These are phyloP conservation scores for Vicia sativa DNA, from an alignment of 306 rosid species.

Conservation along the genomic window DNA sequence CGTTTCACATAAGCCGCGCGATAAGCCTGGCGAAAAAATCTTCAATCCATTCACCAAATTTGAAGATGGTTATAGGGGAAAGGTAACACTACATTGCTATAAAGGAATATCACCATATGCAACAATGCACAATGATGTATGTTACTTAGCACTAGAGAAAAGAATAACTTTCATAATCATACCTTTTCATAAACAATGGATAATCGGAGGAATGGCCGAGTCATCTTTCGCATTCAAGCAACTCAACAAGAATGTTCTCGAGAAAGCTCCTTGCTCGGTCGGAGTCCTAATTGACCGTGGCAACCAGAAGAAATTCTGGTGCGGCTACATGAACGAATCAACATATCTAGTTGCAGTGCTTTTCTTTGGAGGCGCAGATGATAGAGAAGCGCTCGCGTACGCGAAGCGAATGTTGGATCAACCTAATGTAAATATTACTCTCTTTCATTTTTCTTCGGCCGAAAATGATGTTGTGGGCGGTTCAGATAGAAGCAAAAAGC, in stretches of 20 bases:
- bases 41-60: constrained; percentile 53
- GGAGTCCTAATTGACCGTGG: constrained; percentile 72
- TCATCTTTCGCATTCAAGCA: constrained; percentile 46
- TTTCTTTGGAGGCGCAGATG: constrained; percentile 80
- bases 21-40: constrained; percentile 43
- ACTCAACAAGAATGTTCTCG: constrained; percentile 62
- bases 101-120: constrained; percentile 67
- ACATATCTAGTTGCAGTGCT: constrained; percentile 50
- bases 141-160: constrained; percentile 69
- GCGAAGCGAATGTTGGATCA: constrained; percentile 59
- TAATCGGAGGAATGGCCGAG: constrained; percentile 41
- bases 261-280: constrained; percentile 82
- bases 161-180: constrained; percentile 59
- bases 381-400: constrained; percentile 63
- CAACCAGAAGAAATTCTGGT: constrained; percentile 40
- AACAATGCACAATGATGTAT: constrained; percentile 82
- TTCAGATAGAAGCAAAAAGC: constrained; percentile 56
- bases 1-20: constrained; percentile 43
- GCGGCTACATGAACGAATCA: constrained; percentile 19
- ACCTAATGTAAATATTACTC: constrained; percentile 49
- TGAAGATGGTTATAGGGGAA: constrained; percentile 36
- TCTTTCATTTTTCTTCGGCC: constrained; percentile 49
- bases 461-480: constrained; percentile 47
- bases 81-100: constrained; percentile 47
- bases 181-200: constrained; percentile 61